Percentiles rank a stretch among this genome's conserved stretches.
Conservation (phyloP, 345 rosid species). For the Aquilaria sinensis region DNA sequence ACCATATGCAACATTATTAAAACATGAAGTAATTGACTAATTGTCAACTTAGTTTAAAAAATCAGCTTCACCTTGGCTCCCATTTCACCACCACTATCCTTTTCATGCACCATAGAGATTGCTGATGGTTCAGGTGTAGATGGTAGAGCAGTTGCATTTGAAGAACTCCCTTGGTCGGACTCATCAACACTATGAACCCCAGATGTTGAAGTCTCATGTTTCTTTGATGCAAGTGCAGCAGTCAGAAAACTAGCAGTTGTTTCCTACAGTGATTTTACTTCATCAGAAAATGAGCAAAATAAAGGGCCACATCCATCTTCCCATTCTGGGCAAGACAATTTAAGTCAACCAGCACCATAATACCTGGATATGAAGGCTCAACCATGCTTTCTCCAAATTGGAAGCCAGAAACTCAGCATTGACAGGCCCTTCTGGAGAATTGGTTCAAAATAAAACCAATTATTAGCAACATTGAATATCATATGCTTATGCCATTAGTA, state of each 20-base stretch:
- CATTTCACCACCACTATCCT: slow-evolving; percentile 17
- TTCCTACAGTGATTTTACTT: slow-evolving; percentile 41
- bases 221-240: slow-evolving; percentile 66
- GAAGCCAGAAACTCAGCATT: slow-evolving; percentile 63
- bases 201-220: slow-evolving; percentile 41
- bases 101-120: slow-evolving; percentile 27
- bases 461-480: background rate
- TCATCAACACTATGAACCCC: slow-evolving; percentile 26
- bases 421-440: slow-evolving; percentile 60
- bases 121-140: background rate
- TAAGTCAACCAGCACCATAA: slow-evolving; percentile 7
- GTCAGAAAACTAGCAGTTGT: slow-evolving; percentile 66
- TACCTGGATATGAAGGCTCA: slow-evolving; percentile 87
- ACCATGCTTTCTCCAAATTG: slow-evolving; percentile 70
- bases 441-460: slow-evolving; percentile 13
- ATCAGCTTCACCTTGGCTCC: slow-evolving; percentile 29
- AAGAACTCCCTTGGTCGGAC: slow-evolving; percentile 38
- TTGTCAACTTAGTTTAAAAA: background rate
- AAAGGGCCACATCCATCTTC: background rate
- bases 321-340: background rate
- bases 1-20: background rate
- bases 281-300: background rate
- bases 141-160: slow-evolving; percentile 24
- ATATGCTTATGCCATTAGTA: background rate
- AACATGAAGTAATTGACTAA: slow-evolving; percentile 11